A percentile compares a stretch with the other conserved stretches of the same genome.
Evolutionary conservation across 768 basidiomycete species (phyloP).

Genomic region (Coprinellus micaceus): DNA sequence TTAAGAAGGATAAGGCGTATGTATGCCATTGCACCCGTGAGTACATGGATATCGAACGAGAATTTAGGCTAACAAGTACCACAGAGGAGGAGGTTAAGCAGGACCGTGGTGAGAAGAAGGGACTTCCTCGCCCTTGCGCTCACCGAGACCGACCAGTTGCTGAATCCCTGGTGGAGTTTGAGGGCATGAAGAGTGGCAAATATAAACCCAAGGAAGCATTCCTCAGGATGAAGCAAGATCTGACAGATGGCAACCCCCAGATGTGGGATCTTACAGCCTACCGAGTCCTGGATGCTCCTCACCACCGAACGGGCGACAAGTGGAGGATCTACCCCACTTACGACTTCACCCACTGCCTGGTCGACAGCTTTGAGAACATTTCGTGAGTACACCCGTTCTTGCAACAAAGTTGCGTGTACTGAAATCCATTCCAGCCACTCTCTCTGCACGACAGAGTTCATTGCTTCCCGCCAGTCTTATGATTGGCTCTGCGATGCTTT

Average conservation of each 20-base stretch:
- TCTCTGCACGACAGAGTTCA: conserved; percentile 93
- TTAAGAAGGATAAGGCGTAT: conserved; percentile 89
- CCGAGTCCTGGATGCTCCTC: conserved; percentile 83
- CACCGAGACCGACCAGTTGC: conserved; percentile 83
- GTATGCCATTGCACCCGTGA: conserved; percentile 93
- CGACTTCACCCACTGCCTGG: conserved; percentile 97
- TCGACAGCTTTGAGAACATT: conserved; percentile 98
- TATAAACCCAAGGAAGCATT: conserved; percentile 91
- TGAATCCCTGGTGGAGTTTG: conserved; percentile 86
- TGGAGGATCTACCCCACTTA: conserved; percentile 99
- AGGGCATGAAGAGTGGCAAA: conserved; percentile 86
- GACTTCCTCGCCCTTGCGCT: conserved; percentile 77
- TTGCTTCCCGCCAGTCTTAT: conserved; percentile 93
- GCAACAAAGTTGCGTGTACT: too few species aligned
- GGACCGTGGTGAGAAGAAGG: conserved; percentile 81
- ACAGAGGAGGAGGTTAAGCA: conserved; percentile 89
- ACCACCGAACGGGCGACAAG: conserved; percentile 88
- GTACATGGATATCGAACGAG: conserved; percentile 27
- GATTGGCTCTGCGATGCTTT: conserved; percentile 98
- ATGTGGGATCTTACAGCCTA: conserved; percentile 99
- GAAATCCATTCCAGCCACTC: conserved; percentile 67
- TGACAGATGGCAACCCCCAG: conserved; percentile 89
- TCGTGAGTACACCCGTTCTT: conserved; percentile 69
- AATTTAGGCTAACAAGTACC: conserved; percentile 5
- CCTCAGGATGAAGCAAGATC: conserved; percentile 95